Evolutionary conservation across 2,329 filamentous ascomycete species (phyloP).

Genomic region (Domatiomyces globalis): DNA sequence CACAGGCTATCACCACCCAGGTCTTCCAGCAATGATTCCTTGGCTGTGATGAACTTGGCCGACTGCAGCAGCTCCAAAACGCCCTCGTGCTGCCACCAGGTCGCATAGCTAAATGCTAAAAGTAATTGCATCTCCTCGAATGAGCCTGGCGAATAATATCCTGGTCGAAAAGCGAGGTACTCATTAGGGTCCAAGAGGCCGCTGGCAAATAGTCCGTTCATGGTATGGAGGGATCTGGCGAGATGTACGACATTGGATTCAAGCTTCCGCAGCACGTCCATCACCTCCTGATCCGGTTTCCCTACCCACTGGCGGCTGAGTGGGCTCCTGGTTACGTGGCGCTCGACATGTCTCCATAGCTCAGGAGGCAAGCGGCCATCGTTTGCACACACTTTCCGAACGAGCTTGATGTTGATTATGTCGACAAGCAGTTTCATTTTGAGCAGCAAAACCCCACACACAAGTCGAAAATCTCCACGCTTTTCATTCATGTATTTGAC

Average conservation of each 20-base stretch:
- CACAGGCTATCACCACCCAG: conserved; percentile 2
- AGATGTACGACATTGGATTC: conserved; percentile 18
- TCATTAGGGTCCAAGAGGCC: conserved; percentile 17
- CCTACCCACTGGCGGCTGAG: conserved; percentile 8
- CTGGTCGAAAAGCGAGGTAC: conserved; percentile 12
- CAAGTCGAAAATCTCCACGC: conserved; percentile 10
- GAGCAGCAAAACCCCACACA: conserved; percentile 22
- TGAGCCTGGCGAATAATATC: conserved; percentile 6
- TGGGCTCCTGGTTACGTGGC: conserved; percentile 14
- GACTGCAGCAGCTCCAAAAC: conserved; percentile 5
- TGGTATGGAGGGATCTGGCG: conserved; percentile 11
- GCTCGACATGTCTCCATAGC: conserved; percentile 19
- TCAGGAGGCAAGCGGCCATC: conserved; percentile 18
- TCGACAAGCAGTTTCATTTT: conserved; percentile 27
- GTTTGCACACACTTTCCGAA: conserved; percentile 6
- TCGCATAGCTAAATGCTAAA: conserved; percentile 16
- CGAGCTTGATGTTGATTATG: conserved; percentile 19
- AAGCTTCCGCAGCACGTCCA: conserved; percentile 13
- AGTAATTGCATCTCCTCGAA: conserved; percentile 16
- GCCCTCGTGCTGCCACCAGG: conserved; percentile 16
- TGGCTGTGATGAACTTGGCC: conserved; percentile 2
- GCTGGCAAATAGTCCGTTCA: conserved; percentile 20
- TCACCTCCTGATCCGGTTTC: conserved; percentile 7
- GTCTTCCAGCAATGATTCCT: conserved; percentile 1
- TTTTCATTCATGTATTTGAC: conserved; percentile 10